Evolutionary conservation across 768 basidiomycete genomes (phyloP).

Genomic region (Tricholoma bakamatsutake): DNA sequence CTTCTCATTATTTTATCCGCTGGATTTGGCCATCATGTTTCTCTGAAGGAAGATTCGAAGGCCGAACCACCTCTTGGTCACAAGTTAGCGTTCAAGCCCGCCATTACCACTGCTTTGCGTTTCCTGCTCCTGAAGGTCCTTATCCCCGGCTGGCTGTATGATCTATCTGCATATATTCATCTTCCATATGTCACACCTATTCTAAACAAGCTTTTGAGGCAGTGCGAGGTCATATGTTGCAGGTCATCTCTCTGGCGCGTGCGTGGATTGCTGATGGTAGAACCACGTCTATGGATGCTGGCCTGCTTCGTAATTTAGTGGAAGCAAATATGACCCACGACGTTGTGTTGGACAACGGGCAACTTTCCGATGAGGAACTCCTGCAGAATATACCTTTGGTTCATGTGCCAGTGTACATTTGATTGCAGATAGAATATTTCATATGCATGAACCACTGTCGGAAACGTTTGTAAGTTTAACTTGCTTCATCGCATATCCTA

Average conservation of each 20-base stretch:
- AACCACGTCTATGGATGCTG: slow-evolving; percentile 21
- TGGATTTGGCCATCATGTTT: slow-evolving; percentile 32
- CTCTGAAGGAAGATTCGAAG: slow-evolving; percentile 26
- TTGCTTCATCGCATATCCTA: neutral
- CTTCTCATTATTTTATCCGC: slow-evolving; percentile 36
- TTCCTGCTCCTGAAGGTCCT: slow-evolving; percentile 24
- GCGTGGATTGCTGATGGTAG: slow-evolving; percentile 26
- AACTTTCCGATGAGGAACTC: slow-evolving; percentile 40
- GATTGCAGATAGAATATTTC: too few species aligned
- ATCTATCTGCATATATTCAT: slow-evolving; percentile 18
- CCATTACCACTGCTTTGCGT: slow-evolving; percentile 24
- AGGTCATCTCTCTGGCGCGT: slow-evolving; percentile 34
- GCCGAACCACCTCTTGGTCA: slow-evolving; percentile 24
- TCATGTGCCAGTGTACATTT: too few species aligned
- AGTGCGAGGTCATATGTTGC: slow-evolving; percentile 33
- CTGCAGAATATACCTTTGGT: too few species aligned
- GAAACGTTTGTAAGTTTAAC: slow-evolving; percentile 38
- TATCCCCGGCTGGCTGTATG: slow-evolving; percentile 30
- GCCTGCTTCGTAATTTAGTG: slow-evolving; percentile 39
- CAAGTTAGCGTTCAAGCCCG: slow-evolving; percentile 28
- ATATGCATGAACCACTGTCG: too few species aligned
- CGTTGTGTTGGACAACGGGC: slow-evolving; percentile 20
- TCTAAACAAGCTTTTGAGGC: slow-evolving; percentile 29
- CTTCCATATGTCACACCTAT: slow-evolving; percentile 31
- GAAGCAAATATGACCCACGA: slow-evolving; percentile 38